A percentile compares a stretch with the other conserved stretches of the same genome.
Evolutionary conservation across 345 rosid species (phyloP).

Genomic region (Melaleuca quinquenervia): DNA sequence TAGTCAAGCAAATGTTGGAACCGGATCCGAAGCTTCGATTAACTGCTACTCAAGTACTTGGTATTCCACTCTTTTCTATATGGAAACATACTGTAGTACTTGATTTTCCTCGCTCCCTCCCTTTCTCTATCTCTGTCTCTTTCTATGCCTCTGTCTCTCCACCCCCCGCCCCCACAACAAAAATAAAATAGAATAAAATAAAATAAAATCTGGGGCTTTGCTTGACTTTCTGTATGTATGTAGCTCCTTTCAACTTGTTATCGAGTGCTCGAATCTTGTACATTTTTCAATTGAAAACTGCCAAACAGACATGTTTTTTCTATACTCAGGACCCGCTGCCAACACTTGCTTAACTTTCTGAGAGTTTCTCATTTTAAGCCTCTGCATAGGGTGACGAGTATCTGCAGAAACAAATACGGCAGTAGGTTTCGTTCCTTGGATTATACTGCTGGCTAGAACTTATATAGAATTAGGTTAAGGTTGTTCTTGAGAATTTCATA

Average conservation of each 20-base stretch:
- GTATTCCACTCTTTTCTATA: constrained; percentile 23
- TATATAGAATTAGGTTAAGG: neutral
- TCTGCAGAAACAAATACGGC: neutral
- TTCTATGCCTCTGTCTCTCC: no score
- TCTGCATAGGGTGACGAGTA: neutral
- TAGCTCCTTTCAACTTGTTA: neutral
- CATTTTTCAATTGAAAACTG: neutral
- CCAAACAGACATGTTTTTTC: neutral
- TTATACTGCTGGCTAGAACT: neutral
- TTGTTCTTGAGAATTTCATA: neutral
- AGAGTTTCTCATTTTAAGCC: neutral
- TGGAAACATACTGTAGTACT: neutral
- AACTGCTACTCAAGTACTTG: constrained; percentile 95
- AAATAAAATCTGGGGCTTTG: neutral
- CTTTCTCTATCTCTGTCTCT: neutral
- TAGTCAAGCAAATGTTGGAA: constrained; percentile 94
- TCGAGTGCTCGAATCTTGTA: neutral
- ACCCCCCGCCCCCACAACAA: no score
- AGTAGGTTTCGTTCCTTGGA: neutral
- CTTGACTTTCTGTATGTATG: neutral
- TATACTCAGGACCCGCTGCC: neutral
- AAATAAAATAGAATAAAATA: no score
- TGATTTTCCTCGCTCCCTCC: neutral
- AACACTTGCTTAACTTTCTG: neutral
- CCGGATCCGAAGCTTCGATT: constrained; percentile 92